A percentile compares a stretch with the other conserved stretches of the same genome.
These are phyloP conservation scores for Pleurotus tuber-regium DNA, from an alignment of 768 basidiomycete species.

Conservation along the genomic window DNA sequence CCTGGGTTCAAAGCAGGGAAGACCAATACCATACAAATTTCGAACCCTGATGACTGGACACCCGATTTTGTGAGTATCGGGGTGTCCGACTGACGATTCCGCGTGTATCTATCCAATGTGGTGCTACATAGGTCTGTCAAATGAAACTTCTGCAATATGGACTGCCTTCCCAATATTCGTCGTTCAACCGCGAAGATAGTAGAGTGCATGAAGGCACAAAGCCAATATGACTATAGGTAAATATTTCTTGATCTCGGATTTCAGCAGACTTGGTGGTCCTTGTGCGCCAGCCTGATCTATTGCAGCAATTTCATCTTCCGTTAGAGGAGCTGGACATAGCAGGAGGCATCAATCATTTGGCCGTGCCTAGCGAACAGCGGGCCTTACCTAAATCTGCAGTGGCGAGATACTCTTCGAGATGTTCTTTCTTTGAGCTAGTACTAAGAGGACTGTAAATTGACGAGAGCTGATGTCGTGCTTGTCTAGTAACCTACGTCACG, in stretches of 20 bases:
- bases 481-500: slow-evolving; percentile 67
- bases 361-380: slow-evolving; percentile 13
- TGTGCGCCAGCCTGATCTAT: slow-evolving; percentile 61
- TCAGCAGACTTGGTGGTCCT: slow-evolving; percentile 41
- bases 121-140: not conserved
- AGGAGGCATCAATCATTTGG: not conserved
- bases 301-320: slow-evolving; percentile 53
- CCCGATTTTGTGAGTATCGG: slow-evolving; percentile 43
- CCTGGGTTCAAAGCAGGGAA: slow-evolving; percentile 43
- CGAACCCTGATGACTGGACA: slow-evolving; percentile 39
- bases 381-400: slow-evolving; percentile 52
- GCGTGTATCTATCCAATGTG: not conserved
- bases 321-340: slow-evolving; percentile 44
- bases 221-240: too few relatives aligned
- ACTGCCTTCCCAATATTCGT: not conserved
- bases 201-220: too few relatives aligned
- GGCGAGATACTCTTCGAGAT: slow-evolving; percentile 65
- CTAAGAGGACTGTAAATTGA: too few relatives aligned
- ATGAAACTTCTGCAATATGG: not conserved
- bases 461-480: too few relatives aligned
- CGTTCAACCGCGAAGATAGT: too few relatives aligned
- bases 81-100: slow-evolving; percentile 21
- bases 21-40: slow-evolving; percentile 41
- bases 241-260: too few relatives aligned
- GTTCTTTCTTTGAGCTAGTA: slow-evolving; percentile 58